Conservation (phyloP, 2,329 filamentous ascomycete species). For the Capronia americana region DNA sequence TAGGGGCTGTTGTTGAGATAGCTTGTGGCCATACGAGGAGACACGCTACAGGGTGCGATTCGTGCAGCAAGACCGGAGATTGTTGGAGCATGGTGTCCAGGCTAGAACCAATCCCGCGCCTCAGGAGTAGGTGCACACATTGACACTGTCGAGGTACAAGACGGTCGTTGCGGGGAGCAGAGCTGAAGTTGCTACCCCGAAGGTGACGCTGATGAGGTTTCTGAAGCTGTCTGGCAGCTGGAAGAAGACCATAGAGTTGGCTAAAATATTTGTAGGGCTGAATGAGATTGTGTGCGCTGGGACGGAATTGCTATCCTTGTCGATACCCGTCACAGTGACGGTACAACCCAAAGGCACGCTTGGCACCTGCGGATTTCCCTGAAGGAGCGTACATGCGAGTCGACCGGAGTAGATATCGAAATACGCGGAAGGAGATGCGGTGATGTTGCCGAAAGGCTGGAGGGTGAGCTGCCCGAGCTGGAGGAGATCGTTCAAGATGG, state of each 20-base stretch:
- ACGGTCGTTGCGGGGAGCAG: neutral
- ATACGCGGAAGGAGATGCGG: slow-evolving; percentile 6
- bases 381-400: slow-evolving; percentile 8
- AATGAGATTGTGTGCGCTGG: neutral
- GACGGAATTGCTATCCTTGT: neutral
- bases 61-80: neutral
- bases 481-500: neutral
- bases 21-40: neutral
- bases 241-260: neutral
- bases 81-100: neutral
- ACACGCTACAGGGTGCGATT: neutral
- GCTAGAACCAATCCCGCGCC: no score
- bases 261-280: neutral
- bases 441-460: slow-evolving; percentile 14
- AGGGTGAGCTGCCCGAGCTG: slow-evolving; percentile 1
- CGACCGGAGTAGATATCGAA: slow-evolving; percentile 5
- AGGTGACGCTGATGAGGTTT: slow-evolving; percentile 13
- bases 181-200: slow-evolving; percentile 6
- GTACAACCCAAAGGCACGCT: neutral
- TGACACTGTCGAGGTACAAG: slow-evolving; percentile 7
- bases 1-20: neutral
- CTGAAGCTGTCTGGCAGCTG: slow-evolving; percentile 11
- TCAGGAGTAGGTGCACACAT: slow-evolving; percentile 11
- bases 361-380: slow-evolving; percentile 2
- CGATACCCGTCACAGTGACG: slow-evolving; percentile 7